Conservation (phyloP, 768 basidiomycete species). For the Hysterangium stoloniferum region DNA sequence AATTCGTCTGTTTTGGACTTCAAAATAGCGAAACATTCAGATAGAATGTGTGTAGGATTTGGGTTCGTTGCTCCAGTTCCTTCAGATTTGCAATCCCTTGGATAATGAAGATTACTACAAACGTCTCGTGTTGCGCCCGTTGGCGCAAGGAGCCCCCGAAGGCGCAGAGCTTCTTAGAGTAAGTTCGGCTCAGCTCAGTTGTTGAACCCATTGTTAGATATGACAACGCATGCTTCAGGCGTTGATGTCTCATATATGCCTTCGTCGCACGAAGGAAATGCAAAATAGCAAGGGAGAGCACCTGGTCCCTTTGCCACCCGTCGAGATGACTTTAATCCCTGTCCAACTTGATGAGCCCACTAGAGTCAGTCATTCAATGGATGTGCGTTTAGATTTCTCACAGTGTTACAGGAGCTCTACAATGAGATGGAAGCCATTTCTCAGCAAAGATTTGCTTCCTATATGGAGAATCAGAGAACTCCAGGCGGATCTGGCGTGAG, state of each 20-base stretch:
- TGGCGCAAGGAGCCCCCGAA: conserved; percentile 57
- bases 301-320: conserved; percentile 71
- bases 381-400: background rate
- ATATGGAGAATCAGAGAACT: conserved; percentile 31
- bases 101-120: conserved; percentile 82
- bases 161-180: conserved; percentile 71
- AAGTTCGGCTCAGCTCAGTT: conserved; percentile 19
- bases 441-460: conserved; percentile 49
- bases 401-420: conserved; percentile 44
- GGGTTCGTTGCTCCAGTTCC: conserved; percentile 77
- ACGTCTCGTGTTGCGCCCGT: conserved; percentile 66
- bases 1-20: conserved; percentile 11
- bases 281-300: conserved; percentile 69
- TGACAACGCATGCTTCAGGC: conserved; percentile 35
- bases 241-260: conserved; percentile 70
- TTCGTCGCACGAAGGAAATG: conserved; percentile 89
- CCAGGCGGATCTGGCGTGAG: conserved; percentile 27
- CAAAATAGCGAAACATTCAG: background rate
- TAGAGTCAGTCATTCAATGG: conserved; percentile 37
- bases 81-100: conserved; percentile 77
- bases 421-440: conserved; percentile 61
- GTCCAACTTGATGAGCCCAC: conserved; percentile 59
- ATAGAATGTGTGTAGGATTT: conserved; percentile 63
- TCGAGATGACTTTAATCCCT: conserved; percentile 70
- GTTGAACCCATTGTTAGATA: background rate